These are phyloP conservation scores for Pecoramyces ruminantium DNA, from an alignment of 192 early-diverging fungal genomes.

Conservation along the genomic window DNA sequence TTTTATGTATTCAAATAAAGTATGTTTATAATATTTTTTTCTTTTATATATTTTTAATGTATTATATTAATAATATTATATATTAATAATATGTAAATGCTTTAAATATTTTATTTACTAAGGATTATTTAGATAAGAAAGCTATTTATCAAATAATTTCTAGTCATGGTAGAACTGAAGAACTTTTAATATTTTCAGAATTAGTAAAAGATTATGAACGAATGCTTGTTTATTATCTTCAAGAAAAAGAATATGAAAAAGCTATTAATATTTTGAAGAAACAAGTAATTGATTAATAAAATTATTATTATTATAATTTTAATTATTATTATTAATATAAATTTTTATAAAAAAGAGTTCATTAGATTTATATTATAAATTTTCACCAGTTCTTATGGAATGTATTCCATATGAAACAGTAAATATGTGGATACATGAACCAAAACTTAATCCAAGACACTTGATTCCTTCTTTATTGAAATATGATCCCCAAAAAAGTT, in stretches of 20 bases:
- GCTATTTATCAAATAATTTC: slow-evolving; percentile 69
- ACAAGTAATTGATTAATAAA: no score
- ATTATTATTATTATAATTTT: no score
- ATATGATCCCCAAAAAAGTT: slow-evolving; percentile 37
- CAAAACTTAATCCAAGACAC: slow-evolving; percentile 60
- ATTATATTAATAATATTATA: no score
- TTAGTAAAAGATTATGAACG: slow-evolving; percentile 74
- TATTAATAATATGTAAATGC: no score
- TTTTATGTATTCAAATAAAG: neutral
- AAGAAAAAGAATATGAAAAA: slow-evolving; percentile 50
- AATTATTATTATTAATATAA: slow-evolving; percentile 33
- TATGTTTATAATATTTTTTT: neutral
- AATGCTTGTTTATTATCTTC: slow-evolving; percentile 70
- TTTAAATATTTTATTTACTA: no score
- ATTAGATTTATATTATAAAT: slow-evolving; percentile 73
- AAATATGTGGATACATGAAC: slow-evolving; percentile 67
- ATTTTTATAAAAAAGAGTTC: neutral
- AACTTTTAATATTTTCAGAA: slow-evolving; percentile 66
- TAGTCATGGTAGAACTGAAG: slow-evolving; percentile 69
- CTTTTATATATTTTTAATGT: no score
- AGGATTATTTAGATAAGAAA: slow-evolving; percentile 23
- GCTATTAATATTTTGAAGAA: slow-evolving; percentile 63
- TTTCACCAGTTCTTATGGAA: slow-evolving; percentile 70
- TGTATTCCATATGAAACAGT: slow-evolving; percentile 70
- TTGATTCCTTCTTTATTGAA: slow-evolving; percentile 79